Conservation (phyloP, 305 asterid genomes). For the Ajuga reptans region DNA sequence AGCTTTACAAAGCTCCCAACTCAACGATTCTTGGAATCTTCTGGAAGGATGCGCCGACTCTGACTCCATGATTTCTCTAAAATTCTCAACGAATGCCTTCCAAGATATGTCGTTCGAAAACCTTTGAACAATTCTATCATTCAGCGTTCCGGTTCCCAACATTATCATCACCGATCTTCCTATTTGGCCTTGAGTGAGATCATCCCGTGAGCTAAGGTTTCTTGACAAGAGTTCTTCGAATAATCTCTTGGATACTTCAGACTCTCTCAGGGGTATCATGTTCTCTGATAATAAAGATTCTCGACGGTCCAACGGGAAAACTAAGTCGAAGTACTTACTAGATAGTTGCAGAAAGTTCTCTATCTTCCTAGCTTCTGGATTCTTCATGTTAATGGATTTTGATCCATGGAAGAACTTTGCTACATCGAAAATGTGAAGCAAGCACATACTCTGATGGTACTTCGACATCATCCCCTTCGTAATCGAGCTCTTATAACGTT, state of each 20-base stretch:
- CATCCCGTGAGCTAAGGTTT: not conserved
- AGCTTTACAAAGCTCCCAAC: constrained; percentile 29
- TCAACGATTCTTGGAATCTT: constrained; percentile 9
- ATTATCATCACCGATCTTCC: constrained; percentile 42
- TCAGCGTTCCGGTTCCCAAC: constrained; percentile 37
- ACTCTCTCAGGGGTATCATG: constrained; percentile 37
- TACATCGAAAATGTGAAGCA: constrained; percentile 32
- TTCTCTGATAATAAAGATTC: constrained; percentile 32
- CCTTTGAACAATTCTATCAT: constrained; percentile 22
- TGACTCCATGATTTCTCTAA: not conserved
- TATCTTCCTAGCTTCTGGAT: constrained; percentile 17
- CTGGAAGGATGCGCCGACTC: not conserved
- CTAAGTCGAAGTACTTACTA: constrained; percentile 24
- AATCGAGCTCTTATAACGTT: constrained; percentile 18
- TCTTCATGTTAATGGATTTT: constrained; percentile 6
- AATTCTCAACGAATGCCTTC: constrained; percentile 34
- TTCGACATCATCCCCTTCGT: constrained; percentile 7
- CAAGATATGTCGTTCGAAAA: constrained; percentile 17
- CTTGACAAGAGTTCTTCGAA: constrained; percentile 32
- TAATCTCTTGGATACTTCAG: constrained; percentile 31
- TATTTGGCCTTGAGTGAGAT: constrained; percentile 33
- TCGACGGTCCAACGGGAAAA: constrained; percentile 43
- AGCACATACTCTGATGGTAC: constrained; percentile 31
- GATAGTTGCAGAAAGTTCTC: constrained; percentile 23
- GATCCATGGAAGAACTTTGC: constrained; percentile 28